Evolutionary conservation across 2,329 filamentous ascomycete species (phyloP).

Genomic region (Myriosclerotinia curreyana): DNA sequence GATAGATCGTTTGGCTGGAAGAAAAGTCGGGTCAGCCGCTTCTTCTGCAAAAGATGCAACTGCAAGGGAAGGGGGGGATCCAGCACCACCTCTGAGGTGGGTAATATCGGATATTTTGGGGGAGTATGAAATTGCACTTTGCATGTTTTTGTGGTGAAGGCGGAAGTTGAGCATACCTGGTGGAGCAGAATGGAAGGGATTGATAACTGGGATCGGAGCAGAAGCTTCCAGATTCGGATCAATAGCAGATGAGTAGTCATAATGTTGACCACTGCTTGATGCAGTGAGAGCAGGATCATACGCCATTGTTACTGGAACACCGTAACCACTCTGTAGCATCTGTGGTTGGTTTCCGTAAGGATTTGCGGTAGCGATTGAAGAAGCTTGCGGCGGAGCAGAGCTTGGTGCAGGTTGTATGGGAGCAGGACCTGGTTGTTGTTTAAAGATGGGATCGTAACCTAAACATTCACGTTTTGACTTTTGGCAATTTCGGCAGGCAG

Average conservation of each 20-base stretch:
- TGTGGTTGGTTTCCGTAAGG: constrained; percentile 49
- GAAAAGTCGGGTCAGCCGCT: constrained; percentile 46
- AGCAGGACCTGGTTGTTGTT: constrained; percentile 63
- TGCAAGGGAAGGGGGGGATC: constrained; percentile 41
- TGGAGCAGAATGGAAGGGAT: constrained; percentile 30
- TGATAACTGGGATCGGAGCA: constrained; percentile 35
- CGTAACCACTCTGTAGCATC: constrained; percentile 41
- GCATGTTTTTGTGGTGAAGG: constrained; percentile 38
- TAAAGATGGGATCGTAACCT: constrained; percentile 85
- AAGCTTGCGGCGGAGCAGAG: constrained; percentile 34
- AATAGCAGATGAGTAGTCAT: constrained; percentile 50
- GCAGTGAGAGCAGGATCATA: constrained; percentile 39
- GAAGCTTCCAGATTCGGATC: constrained; percentile 49
- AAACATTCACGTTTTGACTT: constrained; percentile 85
- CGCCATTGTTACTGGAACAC: constrained; percentile 9
- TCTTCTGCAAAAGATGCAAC: constrained; percentile 36
- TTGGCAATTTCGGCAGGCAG: constrained; percentile 84
- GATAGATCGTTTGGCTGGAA: constrained; percentile 64
- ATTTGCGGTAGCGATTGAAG: constrained; percentile 38
- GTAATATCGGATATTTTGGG: constrained; percentile 42
- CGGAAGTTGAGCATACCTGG: constrained; percentile 36
- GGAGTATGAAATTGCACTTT: constrained; percentile 40
- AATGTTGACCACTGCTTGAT: constrained; percentile 44
- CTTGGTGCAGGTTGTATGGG: constrained; percentile 69
- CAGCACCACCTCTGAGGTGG: constrained; percentile 52